Percentiles rank a stretch among this genome's conserved stretches.
phyloP scores from a whole-genome alignment of 192 early-diverging fungal genomes.

The Funneliformis mosseae region DNA sequence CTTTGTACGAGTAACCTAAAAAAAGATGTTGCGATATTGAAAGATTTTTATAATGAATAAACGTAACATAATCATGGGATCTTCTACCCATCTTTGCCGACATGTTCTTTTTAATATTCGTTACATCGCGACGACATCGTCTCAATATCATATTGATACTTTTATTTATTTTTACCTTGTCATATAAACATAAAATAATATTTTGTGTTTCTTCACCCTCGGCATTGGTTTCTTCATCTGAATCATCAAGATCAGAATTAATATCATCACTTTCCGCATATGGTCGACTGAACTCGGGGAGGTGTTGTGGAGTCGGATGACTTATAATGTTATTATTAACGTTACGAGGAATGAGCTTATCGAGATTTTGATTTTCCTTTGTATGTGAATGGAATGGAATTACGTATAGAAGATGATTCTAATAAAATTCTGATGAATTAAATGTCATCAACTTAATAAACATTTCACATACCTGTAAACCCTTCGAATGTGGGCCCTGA shows the following conservation, averaged over 20 bases:
- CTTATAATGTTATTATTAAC: neutral
- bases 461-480: neutral
- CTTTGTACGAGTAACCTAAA: constrained; percentile 84
- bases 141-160: neutral
- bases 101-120: no score
- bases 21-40: neutral
- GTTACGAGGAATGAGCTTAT: constrained; percentile 3
- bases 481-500: neutral
- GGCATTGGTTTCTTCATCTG: constrained; percentile 59
- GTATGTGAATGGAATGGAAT: neutral
- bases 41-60: neutral
- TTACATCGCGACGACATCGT: no score
- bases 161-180: constrained; percentile 50
- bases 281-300: neutral
- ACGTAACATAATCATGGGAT: no score
- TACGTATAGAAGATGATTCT: constrained; percentile 1
- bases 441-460: neutral
- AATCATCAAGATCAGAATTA: constrained; percentile 73
- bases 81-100: no score
- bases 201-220: constrained; percentile 70
- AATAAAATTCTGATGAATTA: neutral
- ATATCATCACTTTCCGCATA: constrained; percentile 59
- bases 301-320: neutral
- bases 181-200: constrained; percentile 76
- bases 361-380: neutral